Base-by-base conservation (phyloP, 176 grass and related monocot species). In the Alloteropsis semialata region DNA sequence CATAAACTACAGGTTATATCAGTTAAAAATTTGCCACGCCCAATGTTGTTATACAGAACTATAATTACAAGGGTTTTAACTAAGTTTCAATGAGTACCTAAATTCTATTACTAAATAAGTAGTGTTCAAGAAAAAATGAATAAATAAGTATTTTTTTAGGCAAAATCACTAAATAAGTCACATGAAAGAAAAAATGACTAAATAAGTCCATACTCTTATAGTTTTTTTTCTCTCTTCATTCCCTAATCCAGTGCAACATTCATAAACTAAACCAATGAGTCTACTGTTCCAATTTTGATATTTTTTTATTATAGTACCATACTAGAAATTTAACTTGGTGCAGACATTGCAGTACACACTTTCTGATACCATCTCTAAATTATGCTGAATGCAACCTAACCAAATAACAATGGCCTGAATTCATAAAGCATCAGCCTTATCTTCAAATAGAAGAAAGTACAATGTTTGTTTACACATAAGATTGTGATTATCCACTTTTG, bases 371-470 rank as follows among this genome's bases (percentile, higher is more conserved):
- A 32, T 34, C 18, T 58, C 38, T 25, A 60, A 69, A 48, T 59
- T 33, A 81, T 69, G 58, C 21, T 58, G 11, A 66, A 21, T 46
- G 39, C 56, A 65, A 24, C n/a, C 72, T 63, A 65, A 56, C 12
- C 16, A 78, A 54, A 13, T 45, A 34, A 34, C 25, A 57, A 80
- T 29, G 21, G 9, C 3, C 29, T 18, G 12, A 24, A 73, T 50
- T 39, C 42, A 56, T 73, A 30, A 42, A 48, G 72, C 44, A 34
- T 38, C 44, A 80, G 66, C 38, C 25, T 84, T 84, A 48, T 2
- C 75, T 88, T 84, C 36, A 56, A 84, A 79, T 27, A 53, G 30
- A 80, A 84, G 41, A 81, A 79, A 74, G 39, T 58, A 57, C 46
- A 74, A n/a, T 46, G 29, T 65, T 78, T 66, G 24, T 65, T 37